Evolutionary conservation across 768 basidiomycete species (phyloP).

Genomic region (Gelatoporia subvermispora): DNA sequence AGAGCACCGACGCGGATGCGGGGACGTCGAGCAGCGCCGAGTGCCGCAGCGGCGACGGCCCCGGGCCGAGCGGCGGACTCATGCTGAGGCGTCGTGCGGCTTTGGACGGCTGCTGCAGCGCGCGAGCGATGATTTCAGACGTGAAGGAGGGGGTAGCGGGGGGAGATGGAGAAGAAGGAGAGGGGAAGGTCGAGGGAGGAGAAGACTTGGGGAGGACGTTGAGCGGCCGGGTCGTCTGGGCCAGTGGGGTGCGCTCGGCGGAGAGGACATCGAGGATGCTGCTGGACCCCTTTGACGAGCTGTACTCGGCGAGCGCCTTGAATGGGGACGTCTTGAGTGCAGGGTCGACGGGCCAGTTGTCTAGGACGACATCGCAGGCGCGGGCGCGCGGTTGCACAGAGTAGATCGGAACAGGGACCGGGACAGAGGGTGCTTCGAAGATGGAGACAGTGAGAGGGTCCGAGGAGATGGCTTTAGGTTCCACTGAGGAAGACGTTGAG

Average conservation of each 20-base stretch:
- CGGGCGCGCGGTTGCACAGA: constrained; percentile 3
- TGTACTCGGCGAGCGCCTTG: not conserved
- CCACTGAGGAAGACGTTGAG: constrained; percentile 7
- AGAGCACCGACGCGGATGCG: not conserved
- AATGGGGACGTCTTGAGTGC: not conserved
- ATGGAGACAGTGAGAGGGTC: not conserved
- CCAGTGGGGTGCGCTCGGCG: not conserved
- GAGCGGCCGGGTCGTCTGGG: constrained; percentile 6
- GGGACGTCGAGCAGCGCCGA: constrained; percentile 7
- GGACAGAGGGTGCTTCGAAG: constrained; percentile 1
- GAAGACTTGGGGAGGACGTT: constrained; percentile 3
- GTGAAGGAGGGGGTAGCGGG: too few species aligned
- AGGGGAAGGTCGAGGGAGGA: not conserved
- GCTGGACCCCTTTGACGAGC: not conserved
- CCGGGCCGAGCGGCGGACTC: constrained; percentile 7
- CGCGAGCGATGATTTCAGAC: not conserved
- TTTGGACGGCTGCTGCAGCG: not conserved
- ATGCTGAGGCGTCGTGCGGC: not conserved
- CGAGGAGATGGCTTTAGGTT: too few species aligned
- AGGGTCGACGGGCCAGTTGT: constrained; percentile 2
- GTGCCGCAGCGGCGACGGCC: constrained; percentile 12
- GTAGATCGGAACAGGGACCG: constrained; percentile 9
- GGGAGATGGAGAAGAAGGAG: not conserved
- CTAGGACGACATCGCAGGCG: constrained; percentile 7
- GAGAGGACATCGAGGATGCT: constrained; percentile 1